Conservation (phyloP, 2,329 filamentous ascomycete genomes). For the Chaetomium olivaceum region DNA sequence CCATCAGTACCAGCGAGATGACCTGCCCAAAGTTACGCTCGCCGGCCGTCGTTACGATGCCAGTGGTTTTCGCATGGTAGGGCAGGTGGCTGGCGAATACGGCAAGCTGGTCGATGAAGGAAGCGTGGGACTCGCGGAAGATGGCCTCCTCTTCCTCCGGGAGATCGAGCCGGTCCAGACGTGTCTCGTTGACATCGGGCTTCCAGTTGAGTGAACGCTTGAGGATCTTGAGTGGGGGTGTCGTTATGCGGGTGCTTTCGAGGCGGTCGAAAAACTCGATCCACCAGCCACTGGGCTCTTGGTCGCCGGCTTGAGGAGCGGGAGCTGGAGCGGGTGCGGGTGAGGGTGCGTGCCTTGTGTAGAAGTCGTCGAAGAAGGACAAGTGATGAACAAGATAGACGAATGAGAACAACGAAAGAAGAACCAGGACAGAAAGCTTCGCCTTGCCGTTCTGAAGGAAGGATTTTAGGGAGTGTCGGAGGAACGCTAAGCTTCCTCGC, state of each 20-base stretch:
- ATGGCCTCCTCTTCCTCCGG: constrained; percentile 21
- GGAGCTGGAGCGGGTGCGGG: not conserved
- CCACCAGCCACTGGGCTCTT: constrained; percentile 22
- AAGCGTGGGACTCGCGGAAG: constrained; percentile 37
- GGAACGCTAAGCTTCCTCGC: not conserved
- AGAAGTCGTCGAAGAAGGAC: constrained; percentile 1
- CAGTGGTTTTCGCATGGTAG: constrained; percentile 39
- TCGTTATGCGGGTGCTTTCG: constrained; percentile 15
- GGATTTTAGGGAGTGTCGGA: not conserved
- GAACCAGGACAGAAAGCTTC: not conserved
- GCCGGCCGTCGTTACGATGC: constrained; percentile 54
- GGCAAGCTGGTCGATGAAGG: constrained; percentile 40
- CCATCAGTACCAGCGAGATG: constrained; percentile 52
- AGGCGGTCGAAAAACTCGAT: constrained; percentile 26
- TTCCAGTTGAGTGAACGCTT: constrained; percentile 5
- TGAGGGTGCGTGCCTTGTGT: not conserved
- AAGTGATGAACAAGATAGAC: not conserved
- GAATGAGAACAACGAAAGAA: not conserved
- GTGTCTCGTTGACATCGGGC: constrained; percentile 7
- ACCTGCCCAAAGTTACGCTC: constrained; percentile 51
- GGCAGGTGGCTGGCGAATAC: constrained; percentile 39
- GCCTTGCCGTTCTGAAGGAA: not conserved
- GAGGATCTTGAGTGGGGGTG: not conserved
- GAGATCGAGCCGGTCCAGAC: constrained; percentile 15
- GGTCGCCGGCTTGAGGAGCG: not conserved